Base-by-base conservation (phyloP, 2,329 filamentous ascomycete species). In the Colletotrichum tanaceti region DNA sequence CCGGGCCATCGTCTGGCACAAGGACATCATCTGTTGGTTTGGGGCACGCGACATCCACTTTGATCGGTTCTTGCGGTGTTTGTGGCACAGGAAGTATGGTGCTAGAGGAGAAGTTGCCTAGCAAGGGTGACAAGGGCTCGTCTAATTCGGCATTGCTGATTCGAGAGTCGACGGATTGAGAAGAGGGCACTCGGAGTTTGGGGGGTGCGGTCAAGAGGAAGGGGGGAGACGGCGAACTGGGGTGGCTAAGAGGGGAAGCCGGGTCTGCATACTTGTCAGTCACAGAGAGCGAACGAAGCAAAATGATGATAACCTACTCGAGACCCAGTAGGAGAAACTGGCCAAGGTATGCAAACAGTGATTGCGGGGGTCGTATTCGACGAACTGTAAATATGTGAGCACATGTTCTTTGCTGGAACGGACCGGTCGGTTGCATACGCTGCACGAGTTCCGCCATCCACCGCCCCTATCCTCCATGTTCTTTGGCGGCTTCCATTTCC, bases 401-500 rank as follows among this genome's bases (percentile, higher is more conserved):
- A 72, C 58, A 62, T 49, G 38, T 18, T 68, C 60, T 55, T 44
- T 13, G 11, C 61, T 55, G 50, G 14, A 13, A n/a, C 38, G 24
- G 28, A 38, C 22, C 18, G n/a, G 18, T 32, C n/a, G 14, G 13
- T 39, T 50, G 81, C 87, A 71, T 84, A 93, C 91, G 78, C 93
- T 98, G 85, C 96, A 98, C 74, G 91, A 92, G 77, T 97, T 98
- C 76, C 93, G 92, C 95, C 96, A 99, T 52, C 96, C 96, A 65
- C 94, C 93, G 38, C 92, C 93, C 74, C 89, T 89, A 77, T 98
- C 94, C 76, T 98, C 94, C 18, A 83, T 81, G 16, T 83, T 76
- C 83, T 93, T 97, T 44, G 96, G 96, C 10, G 96, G 93, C 77
- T 92, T 93, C 94, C 95, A 99, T 83, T 91, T 96, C 96, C 96